Evolutionary conservation across 306 rosid species (phyloP).

Genomic region (Gastrolobium villosum): DNA sequence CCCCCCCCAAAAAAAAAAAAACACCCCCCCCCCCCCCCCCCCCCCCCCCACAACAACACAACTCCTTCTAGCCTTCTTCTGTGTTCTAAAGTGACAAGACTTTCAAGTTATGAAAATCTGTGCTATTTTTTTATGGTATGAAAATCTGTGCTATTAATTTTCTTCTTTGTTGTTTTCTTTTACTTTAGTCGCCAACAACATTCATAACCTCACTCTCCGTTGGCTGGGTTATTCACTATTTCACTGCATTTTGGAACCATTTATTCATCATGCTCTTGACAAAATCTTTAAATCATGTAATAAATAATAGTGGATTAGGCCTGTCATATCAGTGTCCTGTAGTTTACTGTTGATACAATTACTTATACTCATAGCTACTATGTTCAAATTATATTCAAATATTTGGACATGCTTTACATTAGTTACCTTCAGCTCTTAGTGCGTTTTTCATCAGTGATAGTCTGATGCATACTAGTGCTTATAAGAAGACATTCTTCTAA

Average conservation of each 20-base stretch:
- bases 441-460: conserved; percentile 7
- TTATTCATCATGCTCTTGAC: background rate
- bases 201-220: conserved; percentile 6
- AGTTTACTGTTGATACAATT: conserved; percentile 9
- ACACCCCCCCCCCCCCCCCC: background rate
- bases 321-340: conserved; percentile 22
- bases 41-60: background rate
- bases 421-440: conserved; percentile 7
- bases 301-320: conserved; percentile 27
- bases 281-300: conserved; percentile 6
- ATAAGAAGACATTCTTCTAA: background rate
- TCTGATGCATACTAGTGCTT: conserved; percentile 3
- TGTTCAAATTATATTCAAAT: conserved; percentile 33
- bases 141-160: conserved; percentile 3
- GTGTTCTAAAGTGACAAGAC: conserved; percentile 21
- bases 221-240: conserved; percentile 23
- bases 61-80: background rate
- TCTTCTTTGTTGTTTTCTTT: background rate
- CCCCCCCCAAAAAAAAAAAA: too few relatives aligned
- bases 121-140: background rate
- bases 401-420: background rate
- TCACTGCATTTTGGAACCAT: conserved; percentile 23
- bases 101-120: background rate
- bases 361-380: background rate
- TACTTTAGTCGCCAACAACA: background rate